These are phyloP conservation scores for Dothistroma pini DNA, from an alignment of 2,329 filamentous ascomycete genomes.

Conservation along the genomic window DNA sequence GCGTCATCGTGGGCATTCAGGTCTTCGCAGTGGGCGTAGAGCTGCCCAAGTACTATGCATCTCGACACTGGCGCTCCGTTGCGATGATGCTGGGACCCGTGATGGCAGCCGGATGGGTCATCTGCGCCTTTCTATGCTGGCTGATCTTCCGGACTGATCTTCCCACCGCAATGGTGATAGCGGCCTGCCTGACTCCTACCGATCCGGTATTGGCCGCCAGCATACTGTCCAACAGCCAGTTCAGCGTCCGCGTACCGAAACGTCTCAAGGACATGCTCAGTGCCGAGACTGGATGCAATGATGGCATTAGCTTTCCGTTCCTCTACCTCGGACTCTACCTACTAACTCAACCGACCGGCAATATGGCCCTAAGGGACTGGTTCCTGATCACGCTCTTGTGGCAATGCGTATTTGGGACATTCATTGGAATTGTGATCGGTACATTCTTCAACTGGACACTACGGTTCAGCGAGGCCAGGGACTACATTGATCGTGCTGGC, in stretches of 20 bases:
- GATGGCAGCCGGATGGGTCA: slow-evolving; percentile 49
- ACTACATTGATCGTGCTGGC: slow-evolving; percentile 48
- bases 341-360: slow-evolving; percentile 39
- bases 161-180: slow-evolving; percentile 49
- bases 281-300: slow-evolving; percentile 55
- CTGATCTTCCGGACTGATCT: slow-evolving; percentile 46
- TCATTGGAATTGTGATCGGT: slow-evolving; percentile 49
- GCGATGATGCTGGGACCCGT: slow-evolving; percentile 50
- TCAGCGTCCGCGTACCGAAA: slow-evolving; percentile 51
- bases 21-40: slow-evolving; percentile 37
- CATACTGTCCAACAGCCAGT: slow-evolving; percentile 52
- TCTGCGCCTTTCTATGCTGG: slow-evolving; percentile 47
- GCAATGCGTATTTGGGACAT: slow-evolving; percentile 50
- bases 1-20: slow-evolving; percentile 47
- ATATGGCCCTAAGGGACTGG: slow-evolving; percentile 48
- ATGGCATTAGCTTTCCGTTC: slow-evolving; percentile 55
- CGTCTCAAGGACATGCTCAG: slow-evolving; percentile 51
- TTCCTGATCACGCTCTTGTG: slow-evolving; percentile 53
- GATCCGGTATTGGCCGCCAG: slow-evolving; percentile 55
- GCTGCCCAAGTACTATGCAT: slow-evolving; percentile 45
- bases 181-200: slow-evolving; percentile 55
- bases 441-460: slow-evolving; percentile 47
- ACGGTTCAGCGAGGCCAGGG: slow-evolving; percentile 44
- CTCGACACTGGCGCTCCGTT: slow-evolving; percentile 51
- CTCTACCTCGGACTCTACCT: slow-evolving; percentile 51